phyloP scores from a whole-genome alignment of 2,329 filamentous ascomycete species.

The Thielaviopsis populi region DNA sequence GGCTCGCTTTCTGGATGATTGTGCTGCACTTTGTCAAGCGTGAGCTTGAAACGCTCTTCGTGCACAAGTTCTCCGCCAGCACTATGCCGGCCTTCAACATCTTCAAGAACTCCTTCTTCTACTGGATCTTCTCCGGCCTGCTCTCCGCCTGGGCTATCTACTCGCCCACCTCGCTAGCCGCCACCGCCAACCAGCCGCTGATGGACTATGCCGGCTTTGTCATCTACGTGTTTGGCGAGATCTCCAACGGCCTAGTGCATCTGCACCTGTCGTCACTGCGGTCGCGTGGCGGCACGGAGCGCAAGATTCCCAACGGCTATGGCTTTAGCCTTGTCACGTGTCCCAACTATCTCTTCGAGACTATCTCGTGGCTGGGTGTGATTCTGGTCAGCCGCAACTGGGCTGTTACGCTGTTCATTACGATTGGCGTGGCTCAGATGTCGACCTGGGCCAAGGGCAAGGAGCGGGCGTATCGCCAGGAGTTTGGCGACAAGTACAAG shows the following conservation, averaged over 20 bases:
- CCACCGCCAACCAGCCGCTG: slow-evolving; percentile 31
- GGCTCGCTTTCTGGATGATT: slow-evolving; percentile 58
- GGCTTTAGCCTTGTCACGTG: slow-evolving; percentile 81
- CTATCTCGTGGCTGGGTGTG: slow-evolving; percentile 72
- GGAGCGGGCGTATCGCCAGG: slow-evolving; percentile 75
- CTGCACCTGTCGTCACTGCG: slow-evolving; percentile 63
- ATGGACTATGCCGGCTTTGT: slow-evolving; percentile 54
- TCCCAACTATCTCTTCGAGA: slow-evolving; percentile 94
- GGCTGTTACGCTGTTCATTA: slow-evolving; percentile 61
- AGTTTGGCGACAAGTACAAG: slow-evolving; percentile 90
- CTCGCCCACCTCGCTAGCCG: slow-evolving; percentile 54
- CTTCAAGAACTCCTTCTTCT: slow-evolving; percentile 88
- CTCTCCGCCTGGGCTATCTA: slow-evolving; percentile 79
- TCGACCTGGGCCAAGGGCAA: slow-evolving; percentile 77
- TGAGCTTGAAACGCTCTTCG: slow-evolving; percentile 82
- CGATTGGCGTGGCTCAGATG: slow-evolving; percentile 66
- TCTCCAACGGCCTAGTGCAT: slow-evolving; percentile 69
- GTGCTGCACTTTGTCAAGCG: slow-evolving; percentile 83
- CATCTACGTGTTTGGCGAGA: slow-evolving; percentile 63
- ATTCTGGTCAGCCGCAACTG: slow-evolving; percentile 66
- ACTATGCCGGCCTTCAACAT: slow-evolving; percentile 90
- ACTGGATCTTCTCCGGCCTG: slow-evolving; percentile 74
- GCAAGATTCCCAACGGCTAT: slow-evolving; percentile 74
- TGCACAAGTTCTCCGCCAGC: slow-evolving; percentile 86
- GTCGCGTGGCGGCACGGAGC: slow-evolving; percentile 63